Percentiles rank a stretch among this genome's conserved stretches.
These are phyloP conservation scores for Ambrosia trifida DNA, from an alignment of 129 eudicot genomes.

Conservation along the genomic window DNA sequence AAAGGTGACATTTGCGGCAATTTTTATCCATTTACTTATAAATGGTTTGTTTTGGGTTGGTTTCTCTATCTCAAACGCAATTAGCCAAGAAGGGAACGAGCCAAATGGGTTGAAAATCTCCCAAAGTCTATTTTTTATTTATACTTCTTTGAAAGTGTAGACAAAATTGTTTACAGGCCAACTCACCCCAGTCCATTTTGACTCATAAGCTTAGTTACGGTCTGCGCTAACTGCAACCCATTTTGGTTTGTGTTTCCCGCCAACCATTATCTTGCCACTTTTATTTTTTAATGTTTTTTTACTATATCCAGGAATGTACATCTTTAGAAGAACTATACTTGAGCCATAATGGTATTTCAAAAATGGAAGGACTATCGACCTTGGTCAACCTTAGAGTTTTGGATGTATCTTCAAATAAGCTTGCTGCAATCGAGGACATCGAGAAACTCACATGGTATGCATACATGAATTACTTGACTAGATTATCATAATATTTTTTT, in stretches of 20 bases:
- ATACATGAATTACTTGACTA: constrained; percentile 14
- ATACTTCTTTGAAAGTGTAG: background rate
- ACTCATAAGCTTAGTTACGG: background rate
- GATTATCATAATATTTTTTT: background rate
- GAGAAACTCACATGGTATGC: constrained; percentile 68
- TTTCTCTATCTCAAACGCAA: background rate
- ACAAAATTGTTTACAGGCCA: background rate
- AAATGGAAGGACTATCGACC: constrained; percentile 92
- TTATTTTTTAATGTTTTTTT: background rate
- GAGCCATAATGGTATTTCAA: constrained; percentile 92
- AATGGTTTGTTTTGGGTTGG: background rate
- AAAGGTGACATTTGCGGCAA: background rate
- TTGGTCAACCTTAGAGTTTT: constrained; percentile 73
- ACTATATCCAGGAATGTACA: constrained; percentile 63
- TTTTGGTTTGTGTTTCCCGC: background rate
- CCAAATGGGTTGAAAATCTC: background rate
- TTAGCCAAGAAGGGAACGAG: background rate
- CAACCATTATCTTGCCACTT: background rate
- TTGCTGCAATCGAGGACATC: constrained; percentile 70
- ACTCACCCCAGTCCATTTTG: background rate
- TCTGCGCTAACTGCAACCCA: background rate
- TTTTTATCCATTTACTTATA: background rate
- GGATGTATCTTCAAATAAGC: constrained; percentile 92
- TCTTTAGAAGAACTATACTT: constrained; percentile 87
- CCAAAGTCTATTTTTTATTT: background rate